phyloP scores from a whole-genome alignment of 179 eudicot species.

The Nepenthes alata region DNA sequence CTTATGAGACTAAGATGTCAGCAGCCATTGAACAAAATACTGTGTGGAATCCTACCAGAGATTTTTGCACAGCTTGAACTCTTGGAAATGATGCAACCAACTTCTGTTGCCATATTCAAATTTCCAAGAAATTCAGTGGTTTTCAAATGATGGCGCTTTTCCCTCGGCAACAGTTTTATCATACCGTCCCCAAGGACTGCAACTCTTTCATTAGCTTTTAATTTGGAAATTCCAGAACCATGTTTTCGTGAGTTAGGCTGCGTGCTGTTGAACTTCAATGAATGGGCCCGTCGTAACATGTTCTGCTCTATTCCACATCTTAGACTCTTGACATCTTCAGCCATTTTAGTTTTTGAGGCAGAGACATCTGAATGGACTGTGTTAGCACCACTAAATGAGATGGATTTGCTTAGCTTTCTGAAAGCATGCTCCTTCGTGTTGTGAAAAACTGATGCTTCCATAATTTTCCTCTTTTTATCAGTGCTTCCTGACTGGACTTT shows the following conservation, averaged over 20 bases:
- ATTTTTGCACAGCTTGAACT: slow-evolving; percentile 6
- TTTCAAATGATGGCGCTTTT: background rate
- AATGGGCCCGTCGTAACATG: slow-evolving; percentile 6
- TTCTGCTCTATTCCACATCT: slow-evolving; percentile 7
- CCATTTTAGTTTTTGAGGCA: slow-evolving; percentile 2
- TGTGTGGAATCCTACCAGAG: slow-evolving; percentile 7
- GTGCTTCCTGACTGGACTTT: slow-evolving; percentile 5
- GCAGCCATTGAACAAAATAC: background rate
- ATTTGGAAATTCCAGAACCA: slow-evolving; percentile 8
- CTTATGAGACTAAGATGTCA: background rate
- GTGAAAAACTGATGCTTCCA: slow-evolving; percentile 8
- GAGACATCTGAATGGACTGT: slow-evolving; percentile 7
- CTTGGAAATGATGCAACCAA: background rate
- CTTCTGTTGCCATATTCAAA: background rate
- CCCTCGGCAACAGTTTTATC: background rate
- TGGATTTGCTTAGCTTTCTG: slow-evolving; percentile 16
- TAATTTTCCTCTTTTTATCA: slow-evolving; percentile 4
- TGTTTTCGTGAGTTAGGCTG: slow-evolving; percentile 3
- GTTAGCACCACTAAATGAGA: slow-evolving; percentile 12
- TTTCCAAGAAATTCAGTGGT: slow-evolving; percentile 1
- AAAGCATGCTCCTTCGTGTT: slow-evolving; percentile 3
- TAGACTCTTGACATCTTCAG: slow-evolving; percentile 8
- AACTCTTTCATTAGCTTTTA: slow-evolving; percentile 2
- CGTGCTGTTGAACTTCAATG: slow-evolving; percentile 6
- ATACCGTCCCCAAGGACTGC: slow-evolving; percentile 5